Conservation (phyloP, 2,329 filamentous ascomycete species). For the Scytalidium sp. region DNA sequence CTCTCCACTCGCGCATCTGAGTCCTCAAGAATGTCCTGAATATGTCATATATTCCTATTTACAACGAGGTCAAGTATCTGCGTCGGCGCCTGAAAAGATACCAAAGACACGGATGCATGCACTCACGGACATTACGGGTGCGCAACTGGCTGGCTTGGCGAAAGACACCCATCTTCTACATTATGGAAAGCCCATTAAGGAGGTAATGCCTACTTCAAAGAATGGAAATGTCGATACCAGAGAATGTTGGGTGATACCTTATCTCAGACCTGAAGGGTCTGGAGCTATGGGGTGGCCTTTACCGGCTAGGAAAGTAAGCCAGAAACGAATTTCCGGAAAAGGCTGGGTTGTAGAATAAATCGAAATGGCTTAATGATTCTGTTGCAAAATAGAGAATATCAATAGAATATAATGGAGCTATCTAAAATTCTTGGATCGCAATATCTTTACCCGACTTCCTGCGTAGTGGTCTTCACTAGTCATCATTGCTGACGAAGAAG, state of each 20-base stretch:
- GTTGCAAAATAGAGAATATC: background rate
- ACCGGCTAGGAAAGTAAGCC: slow-evolving; percentile 78
- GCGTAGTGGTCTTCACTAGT: too few species aligned
- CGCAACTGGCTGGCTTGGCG: slow-evolving; percentile 74
- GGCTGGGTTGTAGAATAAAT: slow-evolving; percentile 60
- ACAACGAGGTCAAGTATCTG: slow-evolving; percentile 59
- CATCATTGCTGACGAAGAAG: too few species aligned
- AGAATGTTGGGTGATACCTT: slow-evolving; percentile 82
- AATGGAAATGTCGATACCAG: slow-evolving; percentile 47
- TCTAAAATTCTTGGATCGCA: background rate
- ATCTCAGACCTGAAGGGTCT: slow-evolving; percentile 64
- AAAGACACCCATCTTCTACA: slow-evolving; percentile 80
- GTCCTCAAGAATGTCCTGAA: slow-evolving; percentile 72
- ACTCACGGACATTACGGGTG: slow-evolving; percentile 73
- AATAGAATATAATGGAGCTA: background rate
- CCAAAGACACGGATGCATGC: slow-evolving; percentile 85
- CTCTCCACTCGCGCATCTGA: slow-evolving; percentile 71
- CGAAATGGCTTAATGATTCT: background rate
- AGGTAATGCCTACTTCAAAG: slow-evolving; percentile 54
- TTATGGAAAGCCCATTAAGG: slow-evolving; percentile 89
- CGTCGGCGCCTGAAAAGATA: slow-evolving; percentile 47
- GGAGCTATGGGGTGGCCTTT: slow-evolving; percentile 78
- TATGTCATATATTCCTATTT: slow-evolving; percentile 88
- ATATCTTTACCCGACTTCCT: too few species aligned
- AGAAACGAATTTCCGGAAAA: slow-evolving; percentile 68